phyloP scores from a whole-genome alignment of 768 basidiomycete genomes.

The Russula compacta region DNA sequence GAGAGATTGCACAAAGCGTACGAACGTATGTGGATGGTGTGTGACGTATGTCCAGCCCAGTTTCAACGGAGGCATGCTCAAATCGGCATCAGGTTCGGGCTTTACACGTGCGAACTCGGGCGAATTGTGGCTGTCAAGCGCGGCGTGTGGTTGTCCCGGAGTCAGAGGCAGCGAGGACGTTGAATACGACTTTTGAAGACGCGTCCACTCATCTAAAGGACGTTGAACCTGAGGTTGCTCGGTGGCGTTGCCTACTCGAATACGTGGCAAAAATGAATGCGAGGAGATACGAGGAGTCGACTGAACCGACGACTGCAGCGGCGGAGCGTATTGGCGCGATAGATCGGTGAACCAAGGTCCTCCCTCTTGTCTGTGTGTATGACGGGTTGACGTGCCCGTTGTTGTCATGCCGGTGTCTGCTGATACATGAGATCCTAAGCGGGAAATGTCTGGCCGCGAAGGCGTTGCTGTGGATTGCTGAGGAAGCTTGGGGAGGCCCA shows the following conservation, averaged over 20 bases:
- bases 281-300: slow-evolving; percentile 1
- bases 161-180: not conserved
- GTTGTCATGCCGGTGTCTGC: not conserved
- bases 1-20: not conserved
- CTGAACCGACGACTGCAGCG: not conserved
- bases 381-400: not conserved
- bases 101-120: not conserved
- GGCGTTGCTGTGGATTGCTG: not conserved
- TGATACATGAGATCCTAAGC: not conserved
- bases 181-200: not conserved
- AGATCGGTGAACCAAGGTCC: not conserved
- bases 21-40: not conserved
- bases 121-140: not conserved
- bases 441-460: not conserved
- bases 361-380: not conserved
- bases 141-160: not conserved
- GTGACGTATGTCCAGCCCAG: slow-evolving; percentile 1
- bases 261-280: not conserved
- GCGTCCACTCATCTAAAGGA: not conserved
- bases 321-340: not conserved
- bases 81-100: slow-evolving; percentile 4
- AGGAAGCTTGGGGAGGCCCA: not conserved
- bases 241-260: not conserved
- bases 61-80: not conserved
- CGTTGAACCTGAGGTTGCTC: not conserved